Base-by-base conservation (phyloP, 768 basidiomycete genomes). In the Boletus insuetus region DNA sequence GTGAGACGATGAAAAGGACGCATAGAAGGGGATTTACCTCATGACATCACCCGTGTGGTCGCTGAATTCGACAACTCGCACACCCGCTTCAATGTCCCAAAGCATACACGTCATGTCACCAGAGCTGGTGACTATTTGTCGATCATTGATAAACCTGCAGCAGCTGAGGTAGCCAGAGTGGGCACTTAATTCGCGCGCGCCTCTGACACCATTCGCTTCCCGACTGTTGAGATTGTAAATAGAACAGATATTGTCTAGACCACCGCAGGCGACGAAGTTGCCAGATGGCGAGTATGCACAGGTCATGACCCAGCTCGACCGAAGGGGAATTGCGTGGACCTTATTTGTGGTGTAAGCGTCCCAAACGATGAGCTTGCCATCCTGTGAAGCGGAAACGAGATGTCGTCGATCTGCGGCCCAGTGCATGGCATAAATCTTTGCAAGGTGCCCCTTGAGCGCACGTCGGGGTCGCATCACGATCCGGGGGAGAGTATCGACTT, bases 261-360 rank as follows among this genome's bases (percentile, higher is more conserved):
- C 96, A 74, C 97, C 96, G 64, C 97, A 98, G 35, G 97, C 97
- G 59, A 99, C 97, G 61, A 91, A 97, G 73, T 91, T 95, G 47
- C 97, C 96, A 17, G 91, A 92, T 6, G 97, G 96, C 20, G 97
- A 88, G 75, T 98, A 98, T 48, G 96, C 96, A 71, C 96, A 99
- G 49, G 96, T 99, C 96, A 99, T 99, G 75, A 99, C 96, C 96
- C 96, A 99, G 69, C 91, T 94, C 44, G 94, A 97, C 49, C 96
- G 87, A 45, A 99, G 79, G 48, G 96, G 96, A 71, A 99, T 99
- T 63, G 96, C 96, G 69, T 99, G 97, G 56, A 99, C 96, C 79
- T 99, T 99, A 83, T 99, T 99, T 55, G 95, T 97, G n/a, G 96
- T 98, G 75, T 98, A 98, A 48, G 96, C 96, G 74, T 99, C 96